Evolutionary conservation across 208 protist genomes (phyloP).

Genomic region (Trypanosoma theileri): DNA sequence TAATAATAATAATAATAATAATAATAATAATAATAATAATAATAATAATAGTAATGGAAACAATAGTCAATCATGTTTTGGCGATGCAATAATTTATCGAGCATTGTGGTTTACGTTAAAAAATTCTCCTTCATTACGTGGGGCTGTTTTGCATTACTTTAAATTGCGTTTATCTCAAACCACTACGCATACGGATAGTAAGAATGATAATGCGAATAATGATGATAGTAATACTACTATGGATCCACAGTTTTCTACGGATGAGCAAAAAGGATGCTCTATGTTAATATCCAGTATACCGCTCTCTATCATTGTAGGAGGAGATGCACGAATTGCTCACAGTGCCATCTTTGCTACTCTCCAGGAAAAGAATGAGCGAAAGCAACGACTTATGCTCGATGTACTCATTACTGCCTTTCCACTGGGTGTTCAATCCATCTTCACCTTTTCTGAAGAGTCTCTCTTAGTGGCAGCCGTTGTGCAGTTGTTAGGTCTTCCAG

Average conservation of each 20-base stretch:
- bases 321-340: slow-evolving; percentile 18
- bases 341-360: slow-evolving; percentile 42
- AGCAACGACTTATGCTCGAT: slow-evolving; percentile 46
- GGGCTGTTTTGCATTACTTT: slow-evolving; percentile 33
- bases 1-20: too few relatives aligned
- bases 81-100: slow-evolving; percentile 18
- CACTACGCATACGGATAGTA: background rate
- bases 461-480: slow-evolving; percentile 50
- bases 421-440: slow-evolving; percentile 16
- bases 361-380: slow-evolving; percentile 43
- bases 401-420: slow-evolving; percentile 42
- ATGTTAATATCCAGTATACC: background rate
- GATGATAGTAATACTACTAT: background rate
- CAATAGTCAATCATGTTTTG: background rate
- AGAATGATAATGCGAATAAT: slow-evolving; percentile 4
- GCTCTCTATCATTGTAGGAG: slow-evolving; percentile 21
- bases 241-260: background rate
- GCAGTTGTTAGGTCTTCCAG: slow-evolving; percentile 46
- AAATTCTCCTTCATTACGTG: slow-evolving; percentile 28
- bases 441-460: slow-evolving; percentile 36
- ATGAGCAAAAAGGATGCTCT: background rate
- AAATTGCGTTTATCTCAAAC: slow-evolving; percentile 22
- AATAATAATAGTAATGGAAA: too few relatives aligned
- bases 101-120: slow-evolving; percentile 29
- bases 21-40: too few relatives aligned